Conservation (phyloP, 805 yeast genomes). For the Barnettozyma sucrosica region DNA sequence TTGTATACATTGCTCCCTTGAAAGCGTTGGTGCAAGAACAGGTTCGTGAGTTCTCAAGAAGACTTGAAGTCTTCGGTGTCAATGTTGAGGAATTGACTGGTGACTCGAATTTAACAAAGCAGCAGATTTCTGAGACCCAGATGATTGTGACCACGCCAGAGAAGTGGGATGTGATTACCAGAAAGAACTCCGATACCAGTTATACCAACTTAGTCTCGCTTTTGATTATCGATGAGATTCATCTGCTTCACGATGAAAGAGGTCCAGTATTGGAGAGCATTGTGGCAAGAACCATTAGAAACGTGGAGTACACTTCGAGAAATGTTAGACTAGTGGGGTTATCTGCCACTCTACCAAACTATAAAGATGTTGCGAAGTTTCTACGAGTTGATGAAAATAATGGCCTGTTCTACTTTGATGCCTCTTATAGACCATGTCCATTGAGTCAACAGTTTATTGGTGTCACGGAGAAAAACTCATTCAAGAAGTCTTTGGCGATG, state of each 20-base stretch:
- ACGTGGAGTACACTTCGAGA: constrained; percentile 37
- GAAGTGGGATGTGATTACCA: constrained; percentile 93
- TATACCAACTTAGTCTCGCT: constrained; percentile 61
- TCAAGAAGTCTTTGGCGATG: constrained; percentile 75
- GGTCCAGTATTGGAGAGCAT: constrained; percentile 92
- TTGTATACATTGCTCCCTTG: constrained; percentile 87
- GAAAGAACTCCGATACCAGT: constrained; percentile 67
- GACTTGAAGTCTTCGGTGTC: constrained; percentile 59
- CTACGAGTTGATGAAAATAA: constrained; percentile 53
- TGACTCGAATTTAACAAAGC: constrained; percentile 70
- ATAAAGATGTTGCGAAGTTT: constrained; percentile 78
- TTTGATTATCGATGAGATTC: constrained; percentile 87
- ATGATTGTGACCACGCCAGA: constrained; percentile 91
- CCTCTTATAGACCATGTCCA: constrained; percentile 88
- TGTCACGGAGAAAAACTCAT: constrained; percentile 73
- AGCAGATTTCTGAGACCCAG: constrained; percentile 74
- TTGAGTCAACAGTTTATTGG: constrained; percentile 85
- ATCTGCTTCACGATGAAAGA: constrained; percentile 85
- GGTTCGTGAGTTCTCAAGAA: constrained; percentile 74
- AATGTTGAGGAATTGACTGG: constrained; percentile 86
- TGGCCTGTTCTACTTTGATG: constrained; percentile 77
- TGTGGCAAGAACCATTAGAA: constrained; percentile 65
- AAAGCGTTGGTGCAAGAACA: constrained; percentile 96
- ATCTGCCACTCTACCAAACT: constrained; percentile 92
- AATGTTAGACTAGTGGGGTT: constrained; percentile 72